These are phyloP conservation scores for Morella rubra DNA, from an alignment of 306 rosid species.

Conservation along the genomic window DNA sequence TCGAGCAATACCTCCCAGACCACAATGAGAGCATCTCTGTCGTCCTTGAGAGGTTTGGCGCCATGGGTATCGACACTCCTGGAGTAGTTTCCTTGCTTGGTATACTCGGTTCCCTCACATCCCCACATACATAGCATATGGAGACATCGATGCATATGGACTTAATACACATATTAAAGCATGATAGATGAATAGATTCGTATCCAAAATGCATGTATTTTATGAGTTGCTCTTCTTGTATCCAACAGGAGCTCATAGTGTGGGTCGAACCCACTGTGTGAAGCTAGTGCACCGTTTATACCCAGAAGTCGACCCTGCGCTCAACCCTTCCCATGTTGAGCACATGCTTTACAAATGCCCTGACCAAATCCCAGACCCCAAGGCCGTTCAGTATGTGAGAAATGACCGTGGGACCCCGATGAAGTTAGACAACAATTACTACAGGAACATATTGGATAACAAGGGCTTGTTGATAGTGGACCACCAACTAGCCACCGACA, in stretches of 20 bases:
- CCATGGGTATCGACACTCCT: conserved; percentile 84
- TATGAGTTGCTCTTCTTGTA: conserved; percentile 8
- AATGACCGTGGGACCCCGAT: conserved; percentile 97
- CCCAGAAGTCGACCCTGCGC: conserved; percentile 81
- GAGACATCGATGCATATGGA: background rate
- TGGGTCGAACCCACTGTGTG: conserved; percentile 93
- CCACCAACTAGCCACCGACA: conserved; percentile 82
- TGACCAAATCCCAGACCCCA: conserved; percentile 83
- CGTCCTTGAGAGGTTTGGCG: conserved; percentile 82
- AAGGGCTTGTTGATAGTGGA: conserved; percentile 82
- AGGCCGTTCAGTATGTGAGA: conserved; percentile 94
- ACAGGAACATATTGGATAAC: conserved; percentile 91
- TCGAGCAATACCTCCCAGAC: conserved; percentile 87
- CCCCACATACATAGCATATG: background rate
- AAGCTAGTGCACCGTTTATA: conserved; percentile 94
- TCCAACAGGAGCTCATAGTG: conserved; percentile 89
- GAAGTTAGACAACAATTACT: conserved; percentile 91
- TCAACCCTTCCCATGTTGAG: conserved; percentile 74
- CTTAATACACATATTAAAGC: background rate
- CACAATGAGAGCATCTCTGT: conserved; percentile 91
- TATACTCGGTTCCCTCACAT: conserved; percentile 16
- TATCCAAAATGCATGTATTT: conserved; percentile 4
- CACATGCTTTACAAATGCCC: conserved; percentile 98
- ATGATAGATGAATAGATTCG: background rate
- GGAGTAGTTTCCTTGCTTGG: conserved; percentile 92